Evolutionary conservation across 257 asterid species (phyloP), one percentile per base, ranked within the genome.

Genomic region (Voacanga thouarsii): DNA sequence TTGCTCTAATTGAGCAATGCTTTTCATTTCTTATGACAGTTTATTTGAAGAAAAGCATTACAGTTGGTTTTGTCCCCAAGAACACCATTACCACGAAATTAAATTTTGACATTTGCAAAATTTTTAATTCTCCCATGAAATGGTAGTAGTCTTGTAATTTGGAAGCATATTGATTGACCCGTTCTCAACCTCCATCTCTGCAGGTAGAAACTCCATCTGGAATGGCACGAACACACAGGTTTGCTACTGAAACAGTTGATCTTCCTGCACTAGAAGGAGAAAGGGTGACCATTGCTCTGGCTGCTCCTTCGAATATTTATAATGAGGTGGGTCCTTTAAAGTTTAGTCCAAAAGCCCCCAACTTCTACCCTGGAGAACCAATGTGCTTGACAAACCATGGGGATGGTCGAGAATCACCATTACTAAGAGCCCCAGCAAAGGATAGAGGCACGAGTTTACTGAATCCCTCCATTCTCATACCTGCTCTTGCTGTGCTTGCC

Each of bases 201-300:
- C 84, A 95, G 99, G 92, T 95, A 82, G 96, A 92, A 79, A 90
- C 97, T 65, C 99, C 98, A 33, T 86, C 96, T 81, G 97, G 98
- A 73, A 73, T 84, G 87, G 97, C 98, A 47, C 86, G 98, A 85
- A 95, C 99, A 21, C 89, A 91, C 88, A 91, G 91, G 83, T 95
- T 95, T 89, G 96, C 98, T 71, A 95, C 98, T 86, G 97, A 91
- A 87, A 91, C 99, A 63, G 98, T 91, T 67, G 96, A 93, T 81
- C 96, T 95, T 66, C 98, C 99, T 56, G 96, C 98, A 43, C 95
- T 88, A 82, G 91, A 91, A 85, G 99, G 99, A 75, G 99, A 93
- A 86, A 86, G 99, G 80, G 96, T 95, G 79, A 95, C 99, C 68
- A 85, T 95, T 80, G 91, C 98, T 56, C 79, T 87, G 74, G 97